Conservation (phyloP, 108 stramenopile genomes). For the Pseudonitzschia pungens region DNA sequence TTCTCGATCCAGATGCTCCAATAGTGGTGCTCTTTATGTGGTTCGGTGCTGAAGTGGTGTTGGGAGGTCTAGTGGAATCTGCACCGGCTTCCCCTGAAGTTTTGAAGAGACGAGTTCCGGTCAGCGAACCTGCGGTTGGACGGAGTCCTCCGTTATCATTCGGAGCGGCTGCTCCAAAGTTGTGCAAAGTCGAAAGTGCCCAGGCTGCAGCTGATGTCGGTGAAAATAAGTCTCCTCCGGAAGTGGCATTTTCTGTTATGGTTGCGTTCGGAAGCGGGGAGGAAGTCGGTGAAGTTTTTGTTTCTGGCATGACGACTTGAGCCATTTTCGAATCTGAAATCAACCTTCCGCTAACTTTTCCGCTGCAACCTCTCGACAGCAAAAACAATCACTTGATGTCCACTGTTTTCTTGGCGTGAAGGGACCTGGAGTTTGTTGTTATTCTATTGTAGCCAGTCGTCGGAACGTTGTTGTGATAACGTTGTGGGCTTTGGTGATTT, state of each 20-base stretch:
- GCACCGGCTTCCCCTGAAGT: background rate
- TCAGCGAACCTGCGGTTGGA: conserved; percentile 17
- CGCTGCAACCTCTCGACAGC: background rate
- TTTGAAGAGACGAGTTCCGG: conserved; percentile 38
- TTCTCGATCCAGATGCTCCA: background rate
- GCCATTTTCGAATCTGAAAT: background rate
- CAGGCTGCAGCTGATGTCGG: conserved; percentile 42
- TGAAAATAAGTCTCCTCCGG: conserved; percentile 30
- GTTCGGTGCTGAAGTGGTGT: background rate
- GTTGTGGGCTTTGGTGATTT: background rate
- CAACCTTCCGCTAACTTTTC: background rate
- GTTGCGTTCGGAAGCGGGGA: background rate
- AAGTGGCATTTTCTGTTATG: background rate
- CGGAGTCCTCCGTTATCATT: conserved; percentile 9
- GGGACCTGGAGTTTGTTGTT: too few relatives aligned
- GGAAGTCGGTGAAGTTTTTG: background rate
- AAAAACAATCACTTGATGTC: background rate
- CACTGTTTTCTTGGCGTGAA: background rate
- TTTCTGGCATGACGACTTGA: background rate
- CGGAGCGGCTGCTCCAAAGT: conserved; percentile 29
- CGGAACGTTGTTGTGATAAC: background rate
- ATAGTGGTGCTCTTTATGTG: background rate
- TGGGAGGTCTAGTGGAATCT: conserved; percentile 2
- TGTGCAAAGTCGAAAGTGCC: conserved; percentile 40
- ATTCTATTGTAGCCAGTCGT: background rate